Conservation (phyloP, 441 rosid genomes). For the Isatis lusitanica region DNA sequence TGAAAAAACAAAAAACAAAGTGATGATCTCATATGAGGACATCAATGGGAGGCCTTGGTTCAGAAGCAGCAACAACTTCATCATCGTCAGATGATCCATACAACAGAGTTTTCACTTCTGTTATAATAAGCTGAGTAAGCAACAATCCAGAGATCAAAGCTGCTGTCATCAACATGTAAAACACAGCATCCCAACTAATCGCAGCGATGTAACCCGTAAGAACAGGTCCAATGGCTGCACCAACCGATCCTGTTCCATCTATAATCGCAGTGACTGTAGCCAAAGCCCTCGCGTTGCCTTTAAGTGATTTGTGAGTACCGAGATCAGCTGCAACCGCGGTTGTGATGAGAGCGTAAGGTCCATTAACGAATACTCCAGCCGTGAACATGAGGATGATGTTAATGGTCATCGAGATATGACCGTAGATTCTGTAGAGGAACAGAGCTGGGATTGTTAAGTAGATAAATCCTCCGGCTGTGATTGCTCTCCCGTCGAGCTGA, state of each 20-base stretch:
- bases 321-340: constrained; percentile 90
- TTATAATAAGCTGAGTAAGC: constrained; percentile 63
- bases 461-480: constrained; percentile 85
- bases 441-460: constrained; percentile 83
- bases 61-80: constrained; percentile 14
- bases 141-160: constrained; percentile 74
- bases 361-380: constrained; percentile 80
- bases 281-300: constrained; percentile 76
- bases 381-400: constrained; percentile 67
- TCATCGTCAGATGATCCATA: constrained; percentile 28
- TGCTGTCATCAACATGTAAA: constrained; percentile 80
- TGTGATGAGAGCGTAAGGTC: constrained; percentile 86
- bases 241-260: constrained; percentile 92
- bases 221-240: constrained; percentile 88
- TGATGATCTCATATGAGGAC: constrained; percentile 9
- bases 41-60: constrained; percentile 30
- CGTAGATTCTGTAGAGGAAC: constrained; percentile 69
- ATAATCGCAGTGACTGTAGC: constrained; percentile 92
- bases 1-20: background rate
- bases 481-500: constrained; percentile 67
- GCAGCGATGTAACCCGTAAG: constrained; percentile 77
- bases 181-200: constrained; percentile 77
- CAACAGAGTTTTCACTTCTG: constrained; percentile 48
- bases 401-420: constrained; percentile 57
- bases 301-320: constrained; percentile 84